Evolutionary conservation across 2,329 filamentous ascomycete genomes (phyloP), one percentile per base, ranked within the genome.

Genomic region (Rhinocladiella similis): DNA sequence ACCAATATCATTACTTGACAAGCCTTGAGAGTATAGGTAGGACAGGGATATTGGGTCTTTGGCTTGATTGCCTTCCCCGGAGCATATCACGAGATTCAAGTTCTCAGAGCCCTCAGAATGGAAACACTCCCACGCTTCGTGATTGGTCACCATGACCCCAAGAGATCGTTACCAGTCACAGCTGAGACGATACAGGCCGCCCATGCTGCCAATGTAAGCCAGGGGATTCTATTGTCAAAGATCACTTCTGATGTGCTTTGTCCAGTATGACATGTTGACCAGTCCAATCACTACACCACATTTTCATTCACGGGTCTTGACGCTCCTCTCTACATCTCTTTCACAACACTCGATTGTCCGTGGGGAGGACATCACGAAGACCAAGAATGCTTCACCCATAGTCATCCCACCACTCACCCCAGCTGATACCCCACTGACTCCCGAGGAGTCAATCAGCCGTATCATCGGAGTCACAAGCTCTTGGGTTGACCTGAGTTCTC

Each of bases 401-500:
- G 64, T 65, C 19, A 68, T 79, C 36, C 72, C 76, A 14, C 69
- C 74, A 29, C 64, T 80, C 25, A 68, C 69, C 5, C 72, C 72
- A 4, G 65, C 67, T 13, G 77, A 80, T 63, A 76, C 75, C 2
- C 86, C 91, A 41, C 76, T 99, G 62, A 89, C 87, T 1, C 87
- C 91, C 10, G 83, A 89, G 59, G 92, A 97, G 69, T 92, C 91
- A 0, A 84, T 91, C 59, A 85, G 85, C 61, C 89, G 91, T 50
- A 79, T 94, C 57, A 82, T 95, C 47, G 90, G 86, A 13, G 87
- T 88, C 56, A 85, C 85, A n/a, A 96, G 91, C 71, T 83, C 90
- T 5, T 97, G 93, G 93, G 93, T 96, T 63, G 92, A 97, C 69
- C 77, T 97, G 12, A 88, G 87, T 66, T 96, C 92, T 2, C 76